These are phyloP conservation scores for Harringtonia lauricola DNA, from an alignment of 2,329 filamentous ascomycete species.

Conservation along the genomic window DNA sequence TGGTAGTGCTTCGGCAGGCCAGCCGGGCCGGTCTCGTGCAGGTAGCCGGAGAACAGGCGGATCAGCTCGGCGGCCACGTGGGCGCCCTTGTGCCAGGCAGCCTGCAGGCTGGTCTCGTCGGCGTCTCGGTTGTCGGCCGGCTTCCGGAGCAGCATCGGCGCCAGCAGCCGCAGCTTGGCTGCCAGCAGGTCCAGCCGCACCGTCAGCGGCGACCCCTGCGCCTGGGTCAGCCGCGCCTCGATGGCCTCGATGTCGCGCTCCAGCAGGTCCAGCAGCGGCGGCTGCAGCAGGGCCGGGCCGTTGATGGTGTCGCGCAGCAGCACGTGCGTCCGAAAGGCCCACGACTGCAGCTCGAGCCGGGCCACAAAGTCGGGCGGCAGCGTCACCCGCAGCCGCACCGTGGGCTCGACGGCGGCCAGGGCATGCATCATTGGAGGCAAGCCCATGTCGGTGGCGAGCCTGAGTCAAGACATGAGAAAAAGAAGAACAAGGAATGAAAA, in stretches of 20 bases:
- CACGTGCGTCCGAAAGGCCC: not conserved
- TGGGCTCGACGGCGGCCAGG: not conserved
- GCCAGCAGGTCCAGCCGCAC: not conserved
- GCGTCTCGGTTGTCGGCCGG: not conserved
- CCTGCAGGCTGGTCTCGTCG: not conserved
- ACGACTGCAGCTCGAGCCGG: not conserved
- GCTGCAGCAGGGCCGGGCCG: not conserved
- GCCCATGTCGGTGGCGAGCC: not conserved
- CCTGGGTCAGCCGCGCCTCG: not conserved
- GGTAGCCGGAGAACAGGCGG: not conserved
- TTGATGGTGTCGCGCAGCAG: not conserved
- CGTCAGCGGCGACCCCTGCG: not conserved
- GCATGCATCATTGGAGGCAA: slow-evolving; percentile 1
- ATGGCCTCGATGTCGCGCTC: slow-evolving; percentile 1
- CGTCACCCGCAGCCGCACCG: not conserved
- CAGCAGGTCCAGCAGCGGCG: not conserved
- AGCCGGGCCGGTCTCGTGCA: not conserved
- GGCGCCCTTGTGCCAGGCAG: not conserved
- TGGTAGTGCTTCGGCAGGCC: slow-evolving; percentile 2
- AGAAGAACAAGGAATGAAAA: not conserved
- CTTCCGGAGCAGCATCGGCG: not conserved
- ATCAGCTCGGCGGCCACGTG: not conserved
- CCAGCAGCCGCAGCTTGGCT: not conserved
- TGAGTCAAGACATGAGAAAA: not conserved
- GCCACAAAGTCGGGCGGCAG: slow-evolving; percentile 1